Conservation (phyloP, 352 stramenopile genomes). For the Peronospora destructor region DNA sequence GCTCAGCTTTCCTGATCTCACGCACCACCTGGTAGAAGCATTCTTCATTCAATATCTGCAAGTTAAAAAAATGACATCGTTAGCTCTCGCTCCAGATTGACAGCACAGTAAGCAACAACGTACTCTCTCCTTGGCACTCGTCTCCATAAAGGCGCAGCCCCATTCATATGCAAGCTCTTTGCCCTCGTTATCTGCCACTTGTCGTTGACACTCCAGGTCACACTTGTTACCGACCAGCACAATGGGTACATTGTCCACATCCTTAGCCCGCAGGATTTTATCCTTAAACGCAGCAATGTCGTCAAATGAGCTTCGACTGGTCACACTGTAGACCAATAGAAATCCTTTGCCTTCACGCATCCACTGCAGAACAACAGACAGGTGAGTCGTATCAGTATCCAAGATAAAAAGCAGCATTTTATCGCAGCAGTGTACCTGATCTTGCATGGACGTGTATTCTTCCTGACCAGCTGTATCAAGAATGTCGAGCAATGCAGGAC, state of each 20-base stretch:
- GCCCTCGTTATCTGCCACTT: conserved; percentile 62
- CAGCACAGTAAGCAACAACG: conserved; percentile 2
- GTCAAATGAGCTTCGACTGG: conserved; percentile 86
- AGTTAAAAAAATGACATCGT: neutral
- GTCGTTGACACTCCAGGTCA: conserved; percentile 66
- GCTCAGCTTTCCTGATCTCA: conserved; percentile 78
- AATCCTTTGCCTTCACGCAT: conserved; percentile 90
- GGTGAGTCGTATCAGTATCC: neutral
- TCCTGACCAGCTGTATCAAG: conserved; percentile 90
- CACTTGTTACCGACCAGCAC: conserved; percentile 88
- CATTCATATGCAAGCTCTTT: conserved; percentile 62
- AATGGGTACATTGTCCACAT: conserved; percentile 82
- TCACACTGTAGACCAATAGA: conserved; percentile 86
- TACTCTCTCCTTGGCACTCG: conserved; percentile 83
- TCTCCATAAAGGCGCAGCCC: conserved; percentile 86
- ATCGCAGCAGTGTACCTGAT: conserved; percentile 45
- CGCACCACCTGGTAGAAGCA: conserved; percentile 87
- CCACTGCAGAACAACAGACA: conserved; percentile 45
- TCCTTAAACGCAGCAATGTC: conserved; percentile 86
- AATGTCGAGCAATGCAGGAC: conserved; percentile 81
- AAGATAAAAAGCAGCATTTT: neutral
- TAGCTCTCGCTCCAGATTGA: neutral
- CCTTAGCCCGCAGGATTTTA: conserved; percentile 86
- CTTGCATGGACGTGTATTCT: conserved; percentile 89
- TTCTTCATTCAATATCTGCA: conserved; percentile 83